A percentile compares a stretch with the other conserved stretches of the same genome.
phyloP scores from a whole-genome alignment of 306 rosid species.

The Fragaria ananassa region DNA sequence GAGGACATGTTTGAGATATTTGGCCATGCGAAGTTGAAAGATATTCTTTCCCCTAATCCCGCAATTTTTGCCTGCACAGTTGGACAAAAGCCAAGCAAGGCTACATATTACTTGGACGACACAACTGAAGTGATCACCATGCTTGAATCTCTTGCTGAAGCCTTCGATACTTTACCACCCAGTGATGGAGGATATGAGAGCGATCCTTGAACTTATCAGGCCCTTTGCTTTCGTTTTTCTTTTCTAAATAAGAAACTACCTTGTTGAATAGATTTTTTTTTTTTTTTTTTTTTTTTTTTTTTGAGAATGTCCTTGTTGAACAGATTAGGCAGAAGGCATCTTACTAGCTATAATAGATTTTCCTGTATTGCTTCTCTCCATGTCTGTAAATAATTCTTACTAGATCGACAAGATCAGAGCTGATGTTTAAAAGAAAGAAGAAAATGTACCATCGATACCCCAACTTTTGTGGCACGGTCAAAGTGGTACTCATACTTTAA shows the following conservation, averaged over 20 bases:
- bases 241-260: slow-evolving; percentile 14
- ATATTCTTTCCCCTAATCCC: slow-evolving; percentile 48
- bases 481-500: too few relatives aligned
- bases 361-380: not conserved
- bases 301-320: not conserved
- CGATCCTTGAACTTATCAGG: slow-evolving; percentile 29
- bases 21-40: slow-evolving; percentile 45
- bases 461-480: too few relatives aligned
- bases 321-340: slow-evolving; percentile 17
- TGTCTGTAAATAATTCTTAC: not conserved
- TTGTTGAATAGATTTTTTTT: slow-evolving; percentile 1
- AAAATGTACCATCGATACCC: too few relatives aligned
- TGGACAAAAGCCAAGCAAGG: slow-evolving; percentile 85
- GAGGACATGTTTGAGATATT: slow-evolving; percentile 85
- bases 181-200: slow-evolving; percentile 26
- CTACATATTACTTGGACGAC: slow-evolving; percentile 64
- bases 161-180: slow-evolving; percentile 31
- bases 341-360: slow-evolving; percentile 9
- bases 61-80: slow-evolving; percentile 73
- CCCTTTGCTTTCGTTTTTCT: not conserved
- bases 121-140: slow-evolving; percentile 58
- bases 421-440: too few relatives aligned
- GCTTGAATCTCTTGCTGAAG: slow-evolving; percentile 63
- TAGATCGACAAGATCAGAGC: too few relatives aligned
- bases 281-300: too few relatives aligned